These are phyloP conservation scores for Linanthus parryae DNA, from an alignment of 148 eudicot species.

Conservation along the genomic window DNA sequence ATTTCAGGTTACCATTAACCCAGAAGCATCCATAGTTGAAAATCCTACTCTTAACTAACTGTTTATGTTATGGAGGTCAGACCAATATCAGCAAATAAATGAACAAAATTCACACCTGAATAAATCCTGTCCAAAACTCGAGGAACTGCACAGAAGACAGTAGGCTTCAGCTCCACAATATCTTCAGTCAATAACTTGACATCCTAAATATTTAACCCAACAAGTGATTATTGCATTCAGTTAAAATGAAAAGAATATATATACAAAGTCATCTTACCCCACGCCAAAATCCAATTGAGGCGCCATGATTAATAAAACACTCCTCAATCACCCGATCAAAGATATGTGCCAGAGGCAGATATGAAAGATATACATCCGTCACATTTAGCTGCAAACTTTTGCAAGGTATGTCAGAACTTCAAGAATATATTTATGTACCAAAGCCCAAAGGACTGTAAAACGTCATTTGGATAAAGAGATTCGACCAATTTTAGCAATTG, in stretches of 20 bases:
- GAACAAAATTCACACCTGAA: conserved; percentile 45
- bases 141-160: conserved; percentile 91
- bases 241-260: background rate
- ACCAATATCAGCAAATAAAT: too few species aligned
- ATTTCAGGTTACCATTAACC: too few species aligned
- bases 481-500: too few species aligned
- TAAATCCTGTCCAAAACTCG: conserved; percentile 91
- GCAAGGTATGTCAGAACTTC: too few species aligned
- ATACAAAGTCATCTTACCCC: conserved; percentile 57
- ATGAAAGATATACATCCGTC: conserved; percentile 80
- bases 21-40: too few species aligned
- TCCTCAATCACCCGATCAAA: conserved; percentile 98
- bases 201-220: conserved; percentile 46
- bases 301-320: conserved; percentile 68
- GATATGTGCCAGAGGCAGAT: conserved; percentile 96
- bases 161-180: conserved; percentile 76
- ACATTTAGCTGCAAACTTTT: conserved; percentile 42
- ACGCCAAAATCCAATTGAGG: conserved; percentile 93
- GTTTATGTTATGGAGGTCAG: too few species aligned
- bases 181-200: conserved; percentile 81
- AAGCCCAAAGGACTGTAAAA: too few species aligned
- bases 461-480: too few species aligned
- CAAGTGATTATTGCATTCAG: background rate
- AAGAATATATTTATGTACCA: too few species aligned
- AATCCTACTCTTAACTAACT: too few species aligned